Evolutionary conservation across 345 rosid genomes (phyloP), one percentile per base, ranked within the genome.

Genomic region (Citrus trifoliata): DNA sequence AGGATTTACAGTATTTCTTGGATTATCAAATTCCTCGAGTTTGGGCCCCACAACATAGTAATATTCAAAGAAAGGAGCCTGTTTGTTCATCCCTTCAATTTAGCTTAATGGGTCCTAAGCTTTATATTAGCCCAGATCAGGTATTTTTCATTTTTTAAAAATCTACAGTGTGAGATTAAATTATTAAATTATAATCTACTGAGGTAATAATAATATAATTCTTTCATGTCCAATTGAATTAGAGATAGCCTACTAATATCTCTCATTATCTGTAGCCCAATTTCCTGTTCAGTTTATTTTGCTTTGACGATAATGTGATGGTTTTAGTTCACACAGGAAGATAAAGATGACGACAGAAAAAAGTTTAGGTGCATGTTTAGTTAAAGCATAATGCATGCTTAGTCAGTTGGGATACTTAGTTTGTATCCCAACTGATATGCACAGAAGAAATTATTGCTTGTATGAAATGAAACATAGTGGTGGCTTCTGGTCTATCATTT

Each of bases 101-200:
- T 85, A 96, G 99, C 88, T 90, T 94, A 86, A 96, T 96, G 98
- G 98, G 99, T 86, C 99, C 99, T 5, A 96, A 96, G 86, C 97
- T 96, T 2, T 94, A 91, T 83, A 82, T 96, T 88, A 94, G 97
- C 74, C 92, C 97, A 6, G 93, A 93, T 81, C 97, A 96, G 97
- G 99, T 96, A 86, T 53, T 24, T n/a, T 69, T 65, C 53, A 0
- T 27, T 53, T 28, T 25, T 6, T 28, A n/a, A 4, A 59, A 7
- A 35, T 42, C 48, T 70, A 46, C n/a, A 18, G 21, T 30, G 60
- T n/a, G 37, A 53, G 60, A 42, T 71, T 60, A 73, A 64, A 59
- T 35, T 25, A 75, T 35, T 66, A 66, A 78, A 68, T 40, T 51
- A 10, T 58, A 30, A 12, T n/a, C 19, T 25, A 30, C 18, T 37